Conservation (phyloP, 148 eudicot species). For the Fagopyrum tataricum region DNA sequence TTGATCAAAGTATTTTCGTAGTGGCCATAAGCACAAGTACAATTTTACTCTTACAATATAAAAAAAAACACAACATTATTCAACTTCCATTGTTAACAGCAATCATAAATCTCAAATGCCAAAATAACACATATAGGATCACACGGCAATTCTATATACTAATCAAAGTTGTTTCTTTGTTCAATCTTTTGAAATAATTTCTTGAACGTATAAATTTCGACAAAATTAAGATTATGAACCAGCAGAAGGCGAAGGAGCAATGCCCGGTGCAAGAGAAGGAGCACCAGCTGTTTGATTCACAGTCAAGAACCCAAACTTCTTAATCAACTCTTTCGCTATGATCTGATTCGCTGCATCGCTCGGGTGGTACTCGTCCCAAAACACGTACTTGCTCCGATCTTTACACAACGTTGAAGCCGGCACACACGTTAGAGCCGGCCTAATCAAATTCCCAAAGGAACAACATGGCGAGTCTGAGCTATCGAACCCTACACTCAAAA, state of each 20-base stretch:
- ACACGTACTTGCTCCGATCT: conserved; percentile 52
- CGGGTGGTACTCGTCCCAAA: conserved; percentile 71
- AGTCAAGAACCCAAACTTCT: conserved; percentile 30
- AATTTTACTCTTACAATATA: neutral
- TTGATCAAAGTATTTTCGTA: too few relatives aligned
- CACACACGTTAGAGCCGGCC: conserved; percentile 53
- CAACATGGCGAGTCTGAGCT: conserved; percentile 58
- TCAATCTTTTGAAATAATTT: neutral
- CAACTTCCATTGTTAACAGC: neutral
- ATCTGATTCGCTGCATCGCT: conserved; percentile 46
- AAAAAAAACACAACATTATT: neutral
- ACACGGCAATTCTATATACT: neutral
- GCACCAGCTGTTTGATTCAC: conserved; percentile 13
- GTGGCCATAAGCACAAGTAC: too few relatives aligned
- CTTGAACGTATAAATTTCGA: neutral
- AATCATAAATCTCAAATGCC: neutral
- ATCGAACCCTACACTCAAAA: conserved; percentile 29
- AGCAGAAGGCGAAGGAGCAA: conserved; percentile 21
- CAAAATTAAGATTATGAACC: neutral
- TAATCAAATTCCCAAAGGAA: conserved; percentile 38
- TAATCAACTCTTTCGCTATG: conserved; percentile 41
- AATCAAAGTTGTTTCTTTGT: neutral
- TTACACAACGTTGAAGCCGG: conserved; percentile 45
- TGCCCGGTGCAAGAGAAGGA: conserved; percentile 36
- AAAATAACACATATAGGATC: neutral